Evolutionary conservation across 257 asterid species (phyloP), one percentile per base, ranked within the genome.

Genomic region (Asclepias syriaca): DNA sequence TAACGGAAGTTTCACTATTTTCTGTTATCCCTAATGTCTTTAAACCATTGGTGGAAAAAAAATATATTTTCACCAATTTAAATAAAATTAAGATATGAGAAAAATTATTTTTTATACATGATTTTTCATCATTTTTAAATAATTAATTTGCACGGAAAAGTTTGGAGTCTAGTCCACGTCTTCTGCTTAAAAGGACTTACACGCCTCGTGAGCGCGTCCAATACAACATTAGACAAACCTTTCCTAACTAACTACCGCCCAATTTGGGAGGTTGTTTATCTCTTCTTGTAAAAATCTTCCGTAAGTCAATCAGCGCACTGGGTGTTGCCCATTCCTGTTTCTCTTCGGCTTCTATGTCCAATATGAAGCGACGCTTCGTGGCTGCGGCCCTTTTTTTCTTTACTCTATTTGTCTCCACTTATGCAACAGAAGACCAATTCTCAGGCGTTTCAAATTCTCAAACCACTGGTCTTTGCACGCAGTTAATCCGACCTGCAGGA

Each of bases 401-500:
- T 34, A 8, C 72, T 29, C 49, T 65, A 18, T 22, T 83, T 71
- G 68, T 77, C 73, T 45, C 74, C 68, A 61, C 86, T 29, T 14
- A 82, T 75, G 78, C 87, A 77, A 82, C 87, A 77, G 83, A 69
- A 77, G 83, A 69, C 75, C 53, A 60, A 51, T 78, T 89, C 40
- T 15, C 74, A 77, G 71, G 77, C 74, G 75, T 66, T 70, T 60
- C 48, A 43, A 77, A 83, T 68, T 75, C 87, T 61, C 77, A 80
- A 7, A 65, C 81, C 7, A 82, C 77, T 70, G 86, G 93, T 40
- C 92, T 94, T n/a, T 94, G 99, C 75, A 78, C 88, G 58, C 54
- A 77, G 72, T 84, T 94, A 83, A 82, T 94, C 66, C 82, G 84
- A 66, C 93, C 95, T 68, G 54, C 79, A 55, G 99, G 99, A 69